phyloP scores from a whole-genome alignment of 768 basidiomycete genomes.

The Amyloporia xantha region DNA sequence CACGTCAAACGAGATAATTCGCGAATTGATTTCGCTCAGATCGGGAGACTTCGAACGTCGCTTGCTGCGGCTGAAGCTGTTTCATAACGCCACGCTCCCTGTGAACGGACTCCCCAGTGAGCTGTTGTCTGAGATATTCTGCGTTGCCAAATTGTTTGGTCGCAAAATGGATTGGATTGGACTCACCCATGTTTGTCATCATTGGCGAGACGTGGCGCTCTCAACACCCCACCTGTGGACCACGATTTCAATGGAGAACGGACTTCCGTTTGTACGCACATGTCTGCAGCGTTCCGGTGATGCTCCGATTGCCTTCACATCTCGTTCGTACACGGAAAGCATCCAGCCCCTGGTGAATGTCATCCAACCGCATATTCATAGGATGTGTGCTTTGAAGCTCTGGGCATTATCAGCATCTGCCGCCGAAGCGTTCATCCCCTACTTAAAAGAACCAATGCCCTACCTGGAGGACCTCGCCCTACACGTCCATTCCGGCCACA shows the following conservation, averaged over 20 bases:
- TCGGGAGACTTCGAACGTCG: too few relatives aligned
- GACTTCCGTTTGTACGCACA: neutral
- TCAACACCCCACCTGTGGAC: slow-evolving; percentile 1
- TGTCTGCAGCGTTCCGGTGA: neutral
- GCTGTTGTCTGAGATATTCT: slow-evolving; percentile 2
- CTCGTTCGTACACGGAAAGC: neutral
- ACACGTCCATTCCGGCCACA: neutral
- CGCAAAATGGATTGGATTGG: neutral
- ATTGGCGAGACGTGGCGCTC: slow-evolving; percentile 5
- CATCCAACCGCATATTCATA: neutral
- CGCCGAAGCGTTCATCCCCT: neutral
- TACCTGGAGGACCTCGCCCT: neutral
- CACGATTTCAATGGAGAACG: neutral
- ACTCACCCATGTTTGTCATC: slow-evolving; percentile 2
- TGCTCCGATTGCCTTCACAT: neutral
- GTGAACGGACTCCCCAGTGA: slow-evolving; percentile 1
- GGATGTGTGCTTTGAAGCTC: neutral
- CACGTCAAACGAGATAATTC: neutral
- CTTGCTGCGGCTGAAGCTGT: neutral
- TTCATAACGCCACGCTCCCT: neutral
- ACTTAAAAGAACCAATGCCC: neutral
- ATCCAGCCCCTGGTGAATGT: neutral
- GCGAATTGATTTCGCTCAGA: too few relatives aligned
- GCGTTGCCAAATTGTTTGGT: neutral
- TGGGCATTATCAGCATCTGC: neutral